Evolutionary conservation across 129 eudicot genomes (phyloP), one percentile per base, ranked within the genome.

Genomic region (Flaveria brownii): DNA sequence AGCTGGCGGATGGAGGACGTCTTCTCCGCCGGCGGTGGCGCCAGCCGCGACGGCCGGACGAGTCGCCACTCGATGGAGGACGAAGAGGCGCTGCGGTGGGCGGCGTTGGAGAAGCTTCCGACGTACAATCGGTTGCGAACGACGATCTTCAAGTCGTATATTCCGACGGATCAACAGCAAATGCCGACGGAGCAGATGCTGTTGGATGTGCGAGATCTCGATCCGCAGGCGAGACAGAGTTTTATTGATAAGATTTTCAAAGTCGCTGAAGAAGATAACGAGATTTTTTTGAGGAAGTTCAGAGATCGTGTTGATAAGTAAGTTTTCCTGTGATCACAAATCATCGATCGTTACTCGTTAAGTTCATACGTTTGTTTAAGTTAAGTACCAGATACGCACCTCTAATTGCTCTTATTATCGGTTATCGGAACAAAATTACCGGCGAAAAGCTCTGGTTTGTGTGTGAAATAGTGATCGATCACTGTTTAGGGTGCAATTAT

Each of bases 221-320:
- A 81, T 63, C 57, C 84, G 36, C 79, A 74, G 33, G 91, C 91
- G 6, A 71, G 93, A 3, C 92, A 85, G 18, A 76, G 79, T 1
- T 89, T 92, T 68, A 84, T 92, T 17, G 91, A 87, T 57, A 66
- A 82, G 49, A 74, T 85, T 65, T 89, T 92, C 70, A 87, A 56
- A 78, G 91, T 87, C 74, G 86, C 91, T 30, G 97, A 92, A 81
- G 96, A 92, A 41, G 96, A 92, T 81, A 92, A 89, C 56, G 91
- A 87, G 43, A 84, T 85, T 86, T 92, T 92, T 77, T 66, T 92
- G 51, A 81, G 55, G 17, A 92, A 89, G 68, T 83, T 92, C 30
- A 84, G 87, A 61, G 81, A 87, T 78, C 88, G 97, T 3, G 86
- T 89, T 72, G 86, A 92, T 14, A 87, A 84, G 97, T 92, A 82